A percentile compares a stretch with the other conserved stretches of the same genome.
These are phyloP conservation scores for Fragilaria radians DNA, from an alignment of 108 stramenopile species.

Conservation along the genomic window DNA sequence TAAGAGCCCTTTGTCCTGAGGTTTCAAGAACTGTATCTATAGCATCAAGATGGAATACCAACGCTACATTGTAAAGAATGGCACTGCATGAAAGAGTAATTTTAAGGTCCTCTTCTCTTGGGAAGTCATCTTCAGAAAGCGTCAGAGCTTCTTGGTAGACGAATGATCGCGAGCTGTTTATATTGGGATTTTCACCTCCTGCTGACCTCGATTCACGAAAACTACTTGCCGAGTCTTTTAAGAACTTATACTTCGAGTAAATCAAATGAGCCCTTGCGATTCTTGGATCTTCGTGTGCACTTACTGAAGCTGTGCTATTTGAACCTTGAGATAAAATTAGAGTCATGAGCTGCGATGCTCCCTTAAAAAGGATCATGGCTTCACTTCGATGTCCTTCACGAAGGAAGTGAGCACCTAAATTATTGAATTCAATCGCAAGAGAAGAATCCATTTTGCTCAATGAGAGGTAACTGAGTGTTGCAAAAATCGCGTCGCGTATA, in stretches of 20 bases:
- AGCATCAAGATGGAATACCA: neutral
- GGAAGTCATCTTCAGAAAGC: neutral
- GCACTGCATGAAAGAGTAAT: neutral
- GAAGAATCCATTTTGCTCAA: no score
- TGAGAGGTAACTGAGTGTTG: no score
- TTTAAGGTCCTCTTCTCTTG: neutral
- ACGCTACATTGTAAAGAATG: neutral
- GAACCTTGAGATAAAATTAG: neutral
- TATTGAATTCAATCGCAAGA: neutral
- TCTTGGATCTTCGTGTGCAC: neutral
- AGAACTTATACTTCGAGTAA: neutral
- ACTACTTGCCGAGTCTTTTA: neutral
- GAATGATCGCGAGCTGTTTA: neutral
- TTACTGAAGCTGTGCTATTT: neutral
- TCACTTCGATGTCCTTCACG: neutral
- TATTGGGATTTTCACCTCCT: neutral
- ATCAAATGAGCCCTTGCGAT: neutral
- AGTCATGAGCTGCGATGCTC: neutral
- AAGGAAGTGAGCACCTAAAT: neutral
- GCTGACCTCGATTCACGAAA: neutral
- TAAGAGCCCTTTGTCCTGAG: neutral
- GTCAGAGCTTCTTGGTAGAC: neutral
- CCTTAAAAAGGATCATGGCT: neutral
- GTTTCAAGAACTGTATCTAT: neutral
- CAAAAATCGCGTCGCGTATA: no score